Evolutionary conservation across 2,329 filamentous ascomycete species (phyloP).

Genomic region (Claviceps spartinae): DNA sequence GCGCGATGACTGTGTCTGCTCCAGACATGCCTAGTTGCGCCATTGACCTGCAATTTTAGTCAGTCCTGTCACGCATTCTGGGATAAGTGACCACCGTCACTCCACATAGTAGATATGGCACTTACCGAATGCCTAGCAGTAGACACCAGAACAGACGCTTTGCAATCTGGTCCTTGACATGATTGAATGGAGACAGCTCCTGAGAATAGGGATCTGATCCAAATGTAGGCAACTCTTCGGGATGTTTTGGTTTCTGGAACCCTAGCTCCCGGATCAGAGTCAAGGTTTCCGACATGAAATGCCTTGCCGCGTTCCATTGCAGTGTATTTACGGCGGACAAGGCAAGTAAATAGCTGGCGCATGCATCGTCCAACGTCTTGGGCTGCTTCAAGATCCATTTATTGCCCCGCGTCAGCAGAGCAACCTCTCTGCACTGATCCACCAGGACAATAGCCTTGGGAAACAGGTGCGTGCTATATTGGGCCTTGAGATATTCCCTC

Average conservation of each 20-base stretch:
- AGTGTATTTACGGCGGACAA: slow-evolving; percentile 54
- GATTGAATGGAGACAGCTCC: slow-evolving; percentile 42
- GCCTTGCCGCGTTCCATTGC: slow-evolving; percentile 50
- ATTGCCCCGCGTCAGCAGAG: slow-evolving; percentile 50
- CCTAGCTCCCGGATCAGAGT: slow-evolving; percentile 55
- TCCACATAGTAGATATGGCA: neutral
- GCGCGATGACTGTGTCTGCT: slow-evolving; percentile 60
- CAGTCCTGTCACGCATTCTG: neutral
- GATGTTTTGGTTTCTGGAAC: slow-evolving; percentile 42
- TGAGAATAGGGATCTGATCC: slow-evolving; percentile 25
- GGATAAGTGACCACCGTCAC: too few relatives aligned
- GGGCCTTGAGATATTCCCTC: slow-evolving; percentile 51
- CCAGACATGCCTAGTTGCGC: slow-evolving; percentile 62
- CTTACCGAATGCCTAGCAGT: slow-evolving; percentile 55
- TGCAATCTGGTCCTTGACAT: slow-evolving; percentile 58
- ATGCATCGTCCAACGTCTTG: slow-evolving; percentile 41
- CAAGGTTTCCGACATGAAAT: slow-evolving; percentile 62
- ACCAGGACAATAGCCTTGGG: slow-evolving; percentile 57
- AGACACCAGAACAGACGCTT: slow-evolving; percentile 78
- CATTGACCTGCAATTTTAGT: slow-evolving; percentile 42
- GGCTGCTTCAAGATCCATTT: slow-evolving; percentile 33
- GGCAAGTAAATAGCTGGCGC: slow-evolving; percentile 64
- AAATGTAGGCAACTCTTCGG: slow-evolving; percentile 25
- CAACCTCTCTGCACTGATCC: slow-evolving; percentile 56
- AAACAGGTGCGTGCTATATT: slow-evolving; percentile 50